Evolutionary conservation across 1,284 basidiomycete genomes (phyloP).

Genomic region (Polyporus tsugae): DNA sequence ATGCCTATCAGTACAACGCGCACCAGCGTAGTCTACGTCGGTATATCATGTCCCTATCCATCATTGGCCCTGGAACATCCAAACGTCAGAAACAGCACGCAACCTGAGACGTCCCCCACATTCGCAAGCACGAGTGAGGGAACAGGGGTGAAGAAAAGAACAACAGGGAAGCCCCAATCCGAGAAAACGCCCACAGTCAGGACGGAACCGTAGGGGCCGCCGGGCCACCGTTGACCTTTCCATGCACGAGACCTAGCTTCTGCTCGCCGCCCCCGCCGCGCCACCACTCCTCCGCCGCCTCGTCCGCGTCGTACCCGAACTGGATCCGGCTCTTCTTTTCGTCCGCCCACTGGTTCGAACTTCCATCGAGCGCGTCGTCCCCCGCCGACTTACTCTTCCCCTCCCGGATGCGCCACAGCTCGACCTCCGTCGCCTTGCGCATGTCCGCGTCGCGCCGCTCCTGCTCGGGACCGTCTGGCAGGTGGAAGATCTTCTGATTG

Average conservation of each 20-base stretch:
- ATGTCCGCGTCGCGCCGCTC: conserved; percentile 57
- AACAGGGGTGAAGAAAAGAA: no score
- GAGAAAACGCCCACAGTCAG: no score
- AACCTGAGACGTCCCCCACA: no score
- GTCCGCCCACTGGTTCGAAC: conserved; percentile 62
- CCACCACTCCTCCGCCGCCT: conserved; percentile 59
- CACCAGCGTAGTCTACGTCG: no score
- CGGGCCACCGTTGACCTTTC: background rate
- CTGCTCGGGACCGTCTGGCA: conserved; percentile 63
- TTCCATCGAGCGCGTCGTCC: conserved; percentile 41
- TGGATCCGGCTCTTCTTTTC: conserved; percentile 50
- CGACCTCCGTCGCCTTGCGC: conserved; percentile 54
- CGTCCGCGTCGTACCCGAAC: conserved; percentile 62
- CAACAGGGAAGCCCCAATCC: no score
- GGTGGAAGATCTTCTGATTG: conserved; percentile 63
- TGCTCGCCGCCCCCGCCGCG: conserved; percentile 40
- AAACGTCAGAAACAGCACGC: no score
- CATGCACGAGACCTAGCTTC: conserved; percentile 3
- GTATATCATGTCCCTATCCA: no score
- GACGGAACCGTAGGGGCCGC: no score
- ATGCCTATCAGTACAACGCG: no score
- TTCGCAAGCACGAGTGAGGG: no score
- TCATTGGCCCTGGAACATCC: no score
- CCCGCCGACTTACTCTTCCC: conserved; percentile 21
- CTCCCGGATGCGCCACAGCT: conserved; percentile 36